These are phyloP conservation scores for Coelastrella sp. DNA, from an alignment of 139 green algal genomes.

Conservation along the genomic window DNA sequence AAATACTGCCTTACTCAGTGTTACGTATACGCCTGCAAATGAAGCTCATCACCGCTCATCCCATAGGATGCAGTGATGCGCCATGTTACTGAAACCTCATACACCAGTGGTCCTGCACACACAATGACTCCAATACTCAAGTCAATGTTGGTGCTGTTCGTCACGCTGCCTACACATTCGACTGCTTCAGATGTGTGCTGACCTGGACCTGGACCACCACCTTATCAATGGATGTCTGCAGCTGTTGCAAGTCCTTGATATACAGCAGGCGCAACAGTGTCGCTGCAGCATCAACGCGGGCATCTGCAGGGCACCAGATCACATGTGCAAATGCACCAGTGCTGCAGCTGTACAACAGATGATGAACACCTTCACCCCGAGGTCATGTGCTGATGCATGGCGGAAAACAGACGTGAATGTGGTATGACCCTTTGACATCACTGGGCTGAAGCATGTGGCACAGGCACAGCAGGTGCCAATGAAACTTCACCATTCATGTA, in stretches of 20 bases:
- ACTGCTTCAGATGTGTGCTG: not conserved
- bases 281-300: conserved; percentile 57
- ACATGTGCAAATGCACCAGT: not conserved
- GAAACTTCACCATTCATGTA: too few species aligned
- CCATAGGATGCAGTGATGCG: too few species aligned
- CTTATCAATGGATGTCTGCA: conserved; percentile 65
- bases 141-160: not conserved
- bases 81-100: too few species aligned
- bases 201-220: conserved; percentile 65
- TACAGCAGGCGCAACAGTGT: conserved; percentile 77
- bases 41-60: not conserved
- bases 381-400: too few species aligned
- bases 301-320: conserved; percentile 52
- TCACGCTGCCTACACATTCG: not conserved
- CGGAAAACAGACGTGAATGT: too few species aligned
- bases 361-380: too few species aligned
- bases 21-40: too few species aligned
- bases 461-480: too few species aligned
- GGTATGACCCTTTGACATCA: too few species aligned
- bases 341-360: not conserved
- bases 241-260: conserved; percentile 67
- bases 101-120: too few species aligned
- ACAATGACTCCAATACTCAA: too few species aligned
- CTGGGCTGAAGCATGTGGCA: too few species aligned
- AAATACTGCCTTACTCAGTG: not conserved